phyloP scores from a whole-genome alignment of 495 filamentous ascomycete genomes.

The Terfezia boudieri region DNA sequence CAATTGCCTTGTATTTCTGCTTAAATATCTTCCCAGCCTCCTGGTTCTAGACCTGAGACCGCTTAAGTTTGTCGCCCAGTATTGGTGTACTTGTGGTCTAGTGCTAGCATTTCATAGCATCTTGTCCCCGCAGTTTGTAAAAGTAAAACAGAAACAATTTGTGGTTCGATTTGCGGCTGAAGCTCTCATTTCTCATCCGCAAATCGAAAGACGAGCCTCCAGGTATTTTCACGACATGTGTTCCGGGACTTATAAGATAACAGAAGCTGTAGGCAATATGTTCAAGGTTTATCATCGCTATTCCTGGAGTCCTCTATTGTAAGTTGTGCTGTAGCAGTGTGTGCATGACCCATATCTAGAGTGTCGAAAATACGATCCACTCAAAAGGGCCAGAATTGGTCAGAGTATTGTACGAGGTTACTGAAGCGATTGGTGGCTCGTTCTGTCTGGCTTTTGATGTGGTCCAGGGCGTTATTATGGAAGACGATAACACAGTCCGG shows the following conservation, averaged over 20 bases:
- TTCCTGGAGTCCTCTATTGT: conserved; percentile 46
- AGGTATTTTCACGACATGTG: conserved; percentile 41
- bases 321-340: background rate
- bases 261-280: conserved; percentile 38
- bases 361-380: conserved; percentile 55
- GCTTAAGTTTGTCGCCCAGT: conserved; percentile 25
- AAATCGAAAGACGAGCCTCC: conserved; percentile 58
- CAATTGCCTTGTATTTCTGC: conserved; percentile 76
- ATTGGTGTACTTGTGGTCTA: background rate
- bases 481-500: conserved; percentile 28
- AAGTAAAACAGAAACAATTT: conserved; percentile 54
- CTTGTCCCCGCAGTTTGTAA: conserved; percentile 70
- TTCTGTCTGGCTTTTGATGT: conserved; percentile 32
- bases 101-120: conserved; percentile 17
- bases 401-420: conserved; percentile 29
- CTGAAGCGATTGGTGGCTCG: conserved; percentile 1
- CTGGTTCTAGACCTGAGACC: conserved; percentile 67
- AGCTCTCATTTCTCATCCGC: conserved; percentile 72
- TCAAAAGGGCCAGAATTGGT: conserved; percentile 57
- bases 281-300: conserved; percentile 72
- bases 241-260: conserved; percentile 39
- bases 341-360: conserved; percentile 33
- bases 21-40: conserved; percentile 82
- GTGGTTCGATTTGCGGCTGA: conserved; percentile 83
- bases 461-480: conserved; percentile 44